phyloP scores from a whole-genome alignment of 306 rosid genomes.

The Rosa lucieae region DNA sequence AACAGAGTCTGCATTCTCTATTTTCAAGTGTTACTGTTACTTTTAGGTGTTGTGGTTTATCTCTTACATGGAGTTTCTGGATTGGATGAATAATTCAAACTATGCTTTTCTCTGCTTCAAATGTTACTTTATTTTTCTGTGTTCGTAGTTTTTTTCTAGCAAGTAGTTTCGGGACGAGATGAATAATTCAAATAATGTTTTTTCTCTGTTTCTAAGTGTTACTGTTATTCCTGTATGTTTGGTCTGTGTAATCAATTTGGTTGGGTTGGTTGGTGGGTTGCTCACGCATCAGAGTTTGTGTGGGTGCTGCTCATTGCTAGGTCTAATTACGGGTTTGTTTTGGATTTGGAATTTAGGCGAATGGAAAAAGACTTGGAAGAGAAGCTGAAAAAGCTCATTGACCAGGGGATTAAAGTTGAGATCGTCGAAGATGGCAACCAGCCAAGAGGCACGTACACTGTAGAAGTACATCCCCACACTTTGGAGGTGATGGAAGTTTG shows the following conservation, averaged over 20 bases:
- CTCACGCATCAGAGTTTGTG: neutral
- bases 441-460: neutral
- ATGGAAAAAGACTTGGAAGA: neutral
- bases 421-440: neutral
- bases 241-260: neutral
- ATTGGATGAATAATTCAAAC: neutral
- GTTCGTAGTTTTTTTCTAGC: no score
- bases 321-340: neutral
- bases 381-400: neutral
- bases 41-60: neutral
- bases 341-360: neutral
- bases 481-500: neutral
- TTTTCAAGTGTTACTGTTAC: neutral
- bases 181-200: neutral
- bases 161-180: no score
- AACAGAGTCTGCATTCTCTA: neutral
- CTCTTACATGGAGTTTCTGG: neutral
- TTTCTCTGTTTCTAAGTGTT: neutral
- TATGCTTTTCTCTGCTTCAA: neutral
- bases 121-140: neutral
- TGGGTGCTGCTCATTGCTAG: neutral
- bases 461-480: neutral
- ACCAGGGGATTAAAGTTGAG: neutral
- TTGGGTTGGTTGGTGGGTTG: neutral
- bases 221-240: neutral